Evolutionary conservation across 2,329 filamentous ascomycete genomes (phyloP), one percentile per base, ranked within the genome.

Genomic region (Talaromyces sp.): DNA sequence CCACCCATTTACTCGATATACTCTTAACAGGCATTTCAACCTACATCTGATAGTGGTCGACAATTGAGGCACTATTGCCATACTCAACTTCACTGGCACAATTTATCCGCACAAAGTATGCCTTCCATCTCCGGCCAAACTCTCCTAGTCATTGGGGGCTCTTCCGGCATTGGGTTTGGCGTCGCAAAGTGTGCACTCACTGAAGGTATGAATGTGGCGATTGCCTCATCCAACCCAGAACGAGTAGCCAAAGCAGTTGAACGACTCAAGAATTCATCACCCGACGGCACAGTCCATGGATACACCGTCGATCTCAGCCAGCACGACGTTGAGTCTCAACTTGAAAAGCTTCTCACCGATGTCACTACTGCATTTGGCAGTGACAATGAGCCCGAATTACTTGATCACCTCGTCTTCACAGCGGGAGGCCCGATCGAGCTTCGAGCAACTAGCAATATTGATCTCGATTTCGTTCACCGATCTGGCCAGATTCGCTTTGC

Each of bases 111-210:
- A n/a, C 25, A 8, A 8, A 59, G 33, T 8, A 67, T 67, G 66
- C 58, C 65, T 18, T 52, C 65, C 16, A 63, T 75, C n/a, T 65
- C 65, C 40, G 67, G 74, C 61, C 71, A 71, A 16, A 69, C 69
- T 23, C 69, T 82, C 57, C 82, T 90, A 44, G 75, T 90, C 69
- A 79, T 89, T 54, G 87, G 87, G 50, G 88, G 86, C 44, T 83
- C 84, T 1, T 81, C 83, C 16, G 87, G 87, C 58, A 86, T 90
- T 44, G 87, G 87, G 35, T 85, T 81, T 66, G 80, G 76, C 61
- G 83, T 86, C 11, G 86, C 87, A 58, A 82, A 87, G 76, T 83
- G 81, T 1, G 76, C 79, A 14, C 70, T 88, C 46, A 82, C 83
- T 60, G 76, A 82, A 63, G 84, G 84, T 37, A 83, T 82, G 42